A percentile compares a stretch with the other conserved stretches of the same genome.
Evolutionary conservation across 495 filamentous ascomycete species (phyloP).

Genomic region (Aspergillus indologenus): DNA sequence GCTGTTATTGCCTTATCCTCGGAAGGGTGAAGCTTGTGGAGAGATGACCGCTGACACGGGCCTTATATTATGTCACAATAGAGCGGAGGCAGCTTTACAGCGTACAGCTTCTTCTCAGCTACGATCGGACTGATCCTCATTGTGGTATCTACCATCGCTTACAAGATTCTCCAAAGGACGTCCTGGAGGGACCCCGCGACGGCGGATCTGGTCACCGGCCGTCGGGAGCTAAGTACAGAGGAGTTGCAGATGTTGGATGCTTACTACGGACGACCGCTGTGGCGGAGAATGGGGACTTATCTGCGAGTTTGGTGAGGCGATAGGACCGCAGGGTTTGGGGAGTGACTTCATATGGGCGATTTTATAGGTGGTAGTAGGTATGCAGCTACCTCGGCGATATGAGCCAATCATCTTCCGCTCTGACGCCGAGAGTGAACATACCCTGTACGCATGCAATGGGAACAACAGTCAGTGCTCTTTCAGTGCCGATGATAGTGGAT

Average conservation of each 20-base stretch:
- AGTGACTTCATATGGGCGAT: no score
- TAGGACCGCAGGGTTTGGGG: no score
- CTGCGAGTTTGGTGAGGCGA: slow-evolving; percentile 22
- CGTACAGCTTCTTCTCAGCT: slow-evolving; percentile 19
- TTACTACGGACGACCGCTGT: slow-evolving; percentile 22
- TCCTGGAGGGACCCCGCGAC: slow-evolving; percentile 22
- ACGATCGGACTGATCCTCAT: slow-evolving; percentile 13
- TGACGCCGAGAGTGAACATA: no score
- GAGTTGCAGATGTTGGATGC: slow-evolving; percentile 24
- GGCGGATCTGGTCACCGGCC: slow-evolving; percentile 25
- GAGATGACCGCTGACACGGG: background rate
- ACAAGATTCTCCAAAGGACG: slow-evolving; percentile 25
- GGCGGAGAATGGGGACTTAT: slow-evolving; percentile 23
- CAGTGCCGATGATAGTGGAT: background rate
- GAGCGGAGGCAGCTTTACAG: slow-evolving; percentile 8
- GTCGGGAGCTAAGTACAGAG: slow-evolving; percentile 12
- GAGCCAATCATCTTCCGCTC: background rate
- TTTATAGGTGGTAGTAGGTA: background rate
- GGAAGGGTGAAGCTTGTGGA: no score
- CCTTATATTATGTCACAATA: background rate
- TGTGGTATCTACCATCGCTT: slow-evolving; percentile 3
- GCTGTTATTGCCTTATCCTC: no score
- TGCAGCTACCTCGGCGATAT: background rate
- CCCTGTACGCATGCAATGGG: background rate
- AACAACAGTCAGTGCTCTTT: no score